Evolutionary conservation across 495 filamentous ascomycete genomes (phyloP).

Genomic region (Aspergillus conjunctus): DNA sequence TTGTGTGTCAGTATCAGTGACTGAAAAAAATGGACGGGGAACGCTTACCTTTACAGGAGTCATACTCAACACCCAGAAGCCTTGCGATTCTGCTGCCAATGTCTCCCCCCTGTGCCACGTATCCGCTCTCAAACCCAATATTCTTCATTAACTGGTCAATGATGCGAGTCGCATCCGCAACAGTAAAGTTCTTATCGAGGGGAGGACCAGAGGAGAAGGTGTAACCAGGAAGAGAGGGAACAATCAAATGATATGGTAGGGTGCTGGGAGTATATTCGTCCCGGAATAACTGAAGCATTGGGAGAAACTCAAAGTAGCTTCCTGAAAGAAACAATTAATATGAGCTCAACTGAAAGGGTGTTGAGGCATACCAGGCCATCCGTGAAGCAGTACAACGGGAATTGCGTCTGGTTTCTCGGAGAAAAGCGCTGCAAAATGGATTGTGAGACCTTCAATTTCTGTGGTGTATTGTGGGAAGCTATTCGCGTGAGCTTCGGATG

Average conservation of each 20-base stretch:
- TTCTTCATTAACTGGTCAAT: slow-evolving; percentile 61
- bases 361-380: slow-evolving; percentile 55
- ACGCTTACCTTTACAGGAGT: slow-evolving; percentile 48
- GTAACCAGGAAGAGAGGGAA: slow-evolving; percentile 66
- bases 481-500: slow-evolving; percentile 59
- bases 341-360: neutral
- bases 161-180: slow-evolving; percentile 46
- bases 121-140: slow-evolving; percentile 60
- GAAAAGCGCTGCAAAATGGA: slow-evolving; percentile 67
- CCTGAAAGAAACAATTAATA: slow-evolving; percentile 11
- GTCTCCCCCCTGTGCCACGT: slow-evolving; percentile 69
- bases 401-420: slow-evolving; percentile 59
- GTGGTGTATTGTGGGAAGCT: slow-evolving; percentile 62
- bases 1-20: neutral
- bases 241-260: slow-evolving; percentile 66
- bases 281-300: slow-evolving; percentile 44
- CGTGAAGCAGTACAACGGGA: slow-evolving; percentile 61
- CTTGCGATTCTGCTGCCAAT: slow-evolving; percentile 57
- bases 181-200: slow-evolving; percentile 49
- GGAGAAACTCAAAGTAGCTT: slow-evolving; percentile 38
- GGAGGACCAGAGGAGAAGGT: slow-evolving; percentile 57
- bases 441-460: slow-evolving; percentile 48
- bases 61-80: slow-evolving; percentile 41
- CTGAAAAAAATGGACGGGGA: neutral
- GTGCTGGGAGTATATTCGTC: slow-evolving; percentile 55